Percentiles rank a stretch among this genome's conserved stretches.
Conservation (phyloP, 1,139 yeast genomes). For the Geotrichum bryndzae region DNA sequence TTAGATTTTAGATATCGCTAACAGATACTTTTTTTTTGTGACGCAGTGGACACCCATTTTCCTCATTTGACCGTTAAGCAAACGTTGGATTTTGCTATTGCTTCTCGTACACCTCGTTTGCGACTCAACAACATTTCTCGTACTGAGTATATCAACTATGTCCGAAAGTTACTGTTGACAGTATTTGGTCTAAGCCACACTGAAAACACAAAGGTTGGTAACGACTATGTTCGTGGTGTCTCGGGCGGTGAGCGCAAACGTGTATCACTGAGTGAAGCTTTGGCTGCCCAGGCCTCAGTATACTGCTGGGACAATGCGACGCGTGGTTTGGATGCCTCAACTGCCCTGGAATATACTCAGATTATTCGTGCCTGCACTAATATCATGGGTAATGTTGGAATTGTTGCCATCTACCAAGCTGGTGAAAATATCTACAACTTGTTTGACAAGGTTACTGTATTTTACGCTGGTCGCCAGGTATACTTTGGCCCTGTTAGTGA, state of each 20-base stretch:
- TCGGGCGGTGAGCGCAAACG: conserved; percentile 59
- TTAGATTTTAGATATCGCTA: not conserved
- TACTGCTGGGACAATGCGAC: conserved; percentile 70
- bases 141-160: conserved; percentile 42
- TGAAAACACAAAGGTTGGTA: conserved; percentile 49
- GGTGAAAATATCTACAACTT: conserved; percentile 55
- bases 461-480: conserved; percentile 52
- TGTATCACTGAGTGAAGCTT: conserved; percentile 56
- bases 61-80: conserved; percentile 57
- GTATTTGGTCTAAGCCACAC: conserved; percentile 53
- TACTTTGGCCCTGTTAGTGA: conserved; percentile 48
- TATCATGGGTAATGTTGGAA: conserved; percentile 48
- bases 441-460: conserved; percentile 56
- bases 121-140: conserved; percentile 47
- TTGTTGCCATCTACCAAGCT: conserved; percentile 55
- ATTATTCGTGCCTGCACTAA: conserved; percentile 54
- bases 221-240: conserved; percentile 53
- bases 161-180: conserved; percentile 46
- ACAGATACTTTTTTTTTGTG: not conserved
- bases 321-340: conserved; percentile 64
- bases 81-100: conserved; percentile 53
- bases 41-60: conserved; percentile 47
- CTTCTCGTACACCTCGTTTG: conserved; percentile 48
- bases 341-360: conserved; percentile 58
- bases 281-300: conserved; percentile 50